phyloP scores from a whole-genome alignment of 495 filamentous ascomycete genomes.

The Friedmanniomyces simplex region DNA sequence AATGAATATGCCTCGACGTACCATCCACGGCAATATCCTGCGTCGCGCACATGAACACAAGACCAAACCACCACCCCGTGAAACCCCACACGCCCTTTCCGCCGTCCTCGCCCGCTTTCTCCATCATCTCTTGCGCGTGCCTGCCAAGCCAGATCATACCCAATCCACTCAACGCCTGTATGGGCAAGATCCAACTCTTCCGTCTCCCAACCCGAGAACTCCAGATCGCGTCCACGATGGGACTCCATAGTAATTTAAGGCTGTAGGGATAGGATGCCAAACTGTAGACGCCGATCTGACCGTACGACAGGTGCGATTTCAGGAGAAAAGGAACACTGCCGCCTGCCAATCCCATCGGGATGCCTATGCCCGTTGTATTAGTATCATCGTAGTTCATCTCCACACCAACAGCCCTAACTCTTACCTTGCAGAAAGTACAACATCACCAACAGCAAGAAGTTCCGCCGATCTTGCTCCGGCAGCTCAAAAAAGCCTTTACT shows the following conservation, averaged over 20 bases:
- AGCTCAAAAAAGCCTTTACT: constrained; percentile 64
- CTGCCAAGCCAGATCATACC: constrained; percentile 86
- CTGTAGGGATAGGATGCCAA: constrained; percentile 93
- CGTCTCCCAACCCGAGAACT: constrained; percentile 69
- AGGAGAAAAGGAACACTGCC: constrained; percentile 91
- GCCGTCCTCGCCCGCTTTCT: constrained; percentile 60
- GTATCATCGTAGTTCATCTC: too few relatives aligned
- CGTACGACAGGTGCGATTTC: constrained; percentile 80
- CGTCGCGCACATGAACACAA: constrained; percentile 96
- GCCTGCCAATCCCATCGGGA: constrained; percentile 91
- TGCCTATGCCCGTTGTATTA: too few relatives aligned
- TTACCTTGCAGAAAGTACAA: constrained; percentile 94
- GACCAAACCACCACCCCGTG: constrained; percentile 94
- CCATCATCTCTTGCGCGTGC: constrained; percentile 74
- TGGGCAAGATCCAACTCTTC: constrained; percentile 97
- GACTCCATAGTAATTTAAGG: constrained; percentile 91
- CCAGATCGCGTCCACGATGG: constrained; percentile 95
- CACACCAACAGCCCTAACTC: too few relatives aligned
- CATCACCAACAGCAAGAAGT: constrained; percentile 82
- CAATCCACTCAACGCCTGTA: constrained; percentile 79
- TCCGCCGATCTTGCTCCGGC: constrained; percentile 66
- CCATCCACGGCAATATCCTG: constrained; percentile 96
- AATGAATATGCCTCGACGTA: too few relatives aligned
- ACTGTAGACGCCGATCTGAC: constrained; percentile 90
- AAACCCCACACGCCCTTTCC: constrained; percentile 82